These are phyloP conservation scores for Leucosporidium yakuticum DNA, from an alignment of 768 basidiomycete genomes.

Conservation along the genomic window DNA sequence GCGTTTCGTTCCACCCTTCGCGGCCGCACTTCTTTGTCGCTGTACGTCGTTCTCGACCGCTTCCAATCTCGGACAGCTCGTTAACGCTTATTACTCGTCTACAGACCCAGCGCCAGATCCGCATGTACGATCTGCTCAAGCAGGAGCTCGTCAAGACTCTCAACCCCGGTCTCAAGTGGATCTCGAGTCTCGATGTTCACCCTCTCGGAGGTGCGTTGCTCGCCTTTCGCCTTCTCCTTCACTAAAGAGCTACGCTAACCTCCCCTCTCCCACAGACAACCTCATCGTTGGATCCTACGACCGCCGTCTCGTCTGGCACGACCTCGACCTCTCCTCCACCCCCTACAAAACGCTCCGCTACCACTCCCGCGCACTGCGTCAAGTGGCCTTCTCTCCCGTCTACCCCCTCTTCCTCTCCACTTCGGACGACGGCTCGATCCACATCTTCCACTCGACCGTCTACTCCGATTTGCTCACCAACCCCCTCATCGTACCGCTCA, in stretches of 20 bases:
- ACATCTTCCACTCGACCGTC: constrained; percentile 91
- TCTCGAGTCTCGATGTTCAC: constrained; percentile 94
- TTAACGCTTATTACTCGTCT: constrained; percentile 6
- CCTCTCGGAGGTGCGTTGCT: constrained; percentile 48
- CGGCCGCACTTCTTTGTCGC: constrained; percentile 98
- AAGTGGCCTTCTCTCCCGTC: constrained; percentile 83
- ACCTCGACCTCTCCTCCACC: constrained; percentile 90
- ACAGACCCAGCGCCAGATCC: constrained; percentile 92
- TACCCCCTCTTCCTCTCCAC: constrained; percentile 95
- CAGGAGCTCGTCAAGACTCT: constrained; percentile 92
- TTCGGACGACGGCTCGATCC: constrained; percentile 94
- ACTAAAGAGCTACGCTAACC: not conserved
- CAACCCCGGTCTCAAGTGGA: constrained; percentile 91
- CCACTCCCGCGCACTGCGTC: constrained; percentile 86
- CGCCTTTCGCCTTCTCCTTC: not conserved
- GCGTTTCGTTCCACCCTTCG: constrained; percentile 86
- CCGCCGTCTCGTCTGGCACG: constrained; percentile 97
- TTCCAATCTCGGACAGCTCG: not conserved
- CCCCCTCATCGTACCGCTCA: constrained; percentile 93
- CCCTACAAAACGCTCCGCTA: constrained; percentile 94
- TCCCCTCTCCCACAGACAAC: constrained; percentile 61
- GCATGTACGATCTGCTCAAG: constrained; percentile 87
- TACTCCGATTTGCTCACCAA: constrained; percentile 95
- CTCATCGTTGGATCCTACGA: constrained; percentile 97
- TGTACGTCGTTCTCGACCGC: constrained; percentile 50